Conservation (phyloP, 352 stramenopile species). For the Globisporangium recalcitrans region DNA sequence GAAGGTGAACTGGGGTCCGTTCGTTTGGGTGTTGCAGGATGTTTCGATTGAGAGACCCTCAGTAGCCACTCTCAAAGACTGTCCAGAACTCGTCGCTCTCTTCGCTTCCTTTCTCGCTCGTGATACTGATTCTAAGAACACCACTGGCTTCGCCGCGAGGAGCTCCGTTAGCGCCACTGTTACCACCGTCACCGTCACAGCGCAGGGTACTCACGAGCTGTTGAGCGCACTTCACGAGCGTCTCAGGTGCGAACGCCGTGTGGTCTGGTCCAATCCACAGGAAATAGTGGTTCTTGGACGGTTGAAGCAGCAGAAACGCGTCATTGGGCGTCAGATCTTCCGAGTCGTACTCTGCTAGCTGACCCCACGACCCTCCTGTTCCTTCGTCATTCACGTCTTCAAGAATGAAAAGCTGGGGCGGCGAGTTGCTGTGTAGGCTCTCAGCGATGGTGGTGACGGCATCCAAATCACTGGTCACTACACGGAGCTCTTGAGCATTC, state of each 20-base stretch:
- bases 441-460: background rate
- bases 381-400: conserved; percentile 18
- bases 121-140: background rate
- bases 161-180: background rate
- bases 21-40: too few relatives aligned
- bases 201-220: conserved; percentile 3
- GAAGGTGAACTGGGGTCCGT: too few relatives aligned
- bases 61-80: conserved; percentile 58
- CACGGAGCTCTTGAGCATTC: background rate
- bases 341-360: conserved; percentile 54
- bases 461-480: background rate
- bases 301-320: conserved; percentile 32
- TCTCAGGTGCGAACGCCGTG: conserved; percentile 6
- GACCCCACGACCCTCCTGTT: conserved; percentile 31
- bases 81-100: conserved; percentile 63
- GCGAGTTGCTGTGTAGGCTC: background rate
- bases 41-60: too few relatives aligned
- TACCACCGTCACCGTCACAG: background rate
- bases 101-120: conserved; percentile 23
- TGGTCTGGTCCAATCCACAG: conserved; percentile 36
- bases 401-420: conserved; percentile 35
- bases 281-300: conserved; percentile 13
- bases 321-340: conserved; percentile 37
- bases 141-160: background rate
- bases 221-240: conserved; percentile 19